Evolutionary conservation across 257 asterid genomes (phyloP), one percentile per base, ranked within the genome.

Genomic region (Anisodus tanguticus): DNA sequence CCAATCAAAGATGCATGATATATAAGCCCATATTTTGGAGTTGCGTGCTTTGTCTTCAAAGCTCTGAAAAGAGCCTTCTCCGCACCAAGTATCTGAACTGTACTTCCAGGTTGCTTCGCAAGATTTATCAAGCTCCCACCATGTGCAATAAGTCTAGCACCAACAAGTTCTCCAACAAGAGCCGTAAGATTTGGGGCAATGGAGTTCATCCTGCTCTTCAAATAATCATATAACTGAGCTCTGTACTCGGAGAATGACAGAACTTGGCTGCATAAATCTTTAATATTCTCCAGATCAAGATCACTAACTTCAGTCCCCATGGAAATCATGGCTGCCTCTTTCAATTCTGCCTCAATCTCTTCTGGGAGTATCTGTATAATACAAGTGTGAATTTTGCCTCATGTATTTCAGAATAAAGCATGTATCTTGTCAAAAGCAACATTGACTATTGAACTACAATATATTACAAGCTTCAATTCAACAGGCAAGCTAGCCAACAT

Each of bases 241-340:
- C 98, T 89, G 88, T 94, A 95, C 72, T 95, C 98, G 0, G 98
- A 83, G 55, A 94, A 94, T 41, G 98, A 91, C 35, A 95, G 89
- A 53, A 95, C 98, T 89, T 95, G 98, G 91, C 70, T 89, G 91
- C 98, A 95, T 49, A 95, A 86, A 82, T 94, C 97, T 86, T 93
- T 95, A 64, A 95, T 94, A 85, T 95, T 95, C 84, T 90, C 92
- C 88, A 94, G 87, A 90, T 95, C 98, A 69, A 93, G 92, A 49
- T 95, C 98, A 82, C 95, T 94, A 58, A 95, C 92, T 91, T 95
- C 98, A 82, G 98, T 95, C 78, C 98, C 98, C 98, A 95, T 95
- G 85, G 98, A 95, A 86, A 95, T 95, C 89, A 89, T 82, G 1
- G 98, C 87, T 63, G 98, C 97, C 87, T 92, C 98, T 85, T 94